Conservation (phyloP, 495 filamentous ascomycete species). For the Bryoglossum gracile region DNA sequence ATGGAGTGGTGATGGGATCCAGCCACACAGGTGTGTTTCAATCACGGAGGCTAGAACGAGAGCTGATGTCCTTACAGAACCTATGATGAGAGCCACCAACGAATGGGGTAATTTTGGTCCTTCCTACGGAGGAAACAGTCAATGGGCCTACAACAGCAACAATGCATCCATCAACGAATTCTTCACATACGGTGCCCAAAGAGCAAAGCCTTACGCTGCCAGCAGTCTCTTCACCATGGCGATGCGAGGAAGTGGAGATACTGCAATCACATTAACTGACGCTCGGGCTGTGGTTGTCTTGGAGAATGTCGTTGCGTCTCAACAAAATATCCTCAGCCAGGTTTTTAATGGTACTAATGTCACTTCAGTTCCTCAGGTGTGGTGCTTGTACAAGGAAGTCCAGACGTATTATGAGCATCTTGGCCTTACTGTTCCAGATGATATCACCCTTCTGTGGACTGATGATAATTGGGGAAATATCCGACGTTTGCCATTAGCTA, state of each 20-base stretch:
- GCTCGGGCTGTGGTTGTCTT: constrained; percentile 52
- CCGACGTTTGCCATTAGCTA: constrained; percentile 52
- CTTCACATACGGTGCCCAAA: constrained; percentile 57
- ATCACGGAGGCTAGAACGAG: not conserved
- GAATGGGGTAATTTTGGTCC: constrained; percentile 52
- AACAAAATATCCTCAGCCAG: constrained; percentile 48
- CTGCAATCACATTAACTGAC: constrained; percentile 45
- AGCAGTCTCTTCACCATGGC: constrained; percentile 60
- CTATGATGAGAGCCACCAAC: constrained; percentile 63
- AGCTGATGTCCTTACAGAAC: constrained; percentile 35
- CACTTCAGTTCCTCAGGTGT: constrained; percentile 58
- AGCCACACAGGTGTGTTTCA: constrained; percentile 47
- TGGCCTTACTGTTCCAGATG: constrained; percentile 60
- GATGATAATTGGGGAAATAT: constrained; percentile 74
- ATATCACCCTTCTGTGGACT: constrained; percentile 65
- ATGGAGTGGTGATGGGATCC: constrained; percentile 63
- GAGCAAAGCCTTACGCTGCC: constrained; percentile 57
- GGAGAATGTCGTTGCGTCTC: constrained; percentile 50
- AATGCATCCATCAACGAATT: constrained; percentile 57
- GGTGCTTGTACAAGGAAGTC: constrained; percentile 68
- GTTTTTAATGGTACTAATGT: constrained; percentile 46
- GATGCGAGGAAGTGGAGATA: constrained; percentile 67
- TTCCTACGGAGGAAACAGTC: constrained; percentile 40
- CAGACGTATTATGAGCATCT: constrained; percentile 54
- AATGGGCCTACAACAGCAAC: constrained; percentile 62